Percentiles rank a stretch among this genome's conserved stretches.
phyloP scores from a whole-genome alignment of 495 filamentous ascomycete species.

The Oidiodendron maius region DNA sequence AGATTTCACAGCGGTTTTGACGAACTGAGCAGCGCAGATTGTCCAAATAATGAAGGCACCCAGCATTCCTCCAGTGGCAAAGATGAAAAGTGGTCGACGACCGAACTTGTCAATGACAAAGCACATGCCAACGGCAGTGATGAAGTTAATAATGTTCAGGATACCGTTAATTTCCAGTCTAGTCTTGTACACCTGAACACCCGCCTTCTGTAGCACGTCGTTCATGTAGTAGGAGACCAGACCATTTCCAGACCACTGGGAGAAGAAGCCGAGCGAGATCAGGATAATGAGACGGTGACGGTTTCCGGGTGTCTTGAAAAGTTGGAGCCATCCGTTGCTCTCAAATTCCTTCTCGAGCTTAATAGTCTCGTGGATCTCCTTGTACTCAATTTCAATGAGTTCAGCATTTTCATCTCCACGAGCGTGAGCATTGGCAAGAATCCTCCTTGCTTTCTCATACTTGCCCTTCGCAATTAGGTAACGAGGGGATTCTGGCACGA shows the following conservation, averaged over 20 bases:
- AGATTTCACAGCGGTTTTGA: constrained; percentile 24
- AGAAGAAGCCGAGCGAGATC: constrained; percentile 45
- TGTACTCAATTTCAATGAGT: constrained; percentile 53
- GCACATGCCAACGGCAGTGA: constrained; percentile 22
- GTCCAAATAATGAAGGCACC: constrained; percentile 22
- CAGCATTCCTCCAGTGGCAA: constrained; percentile 22
- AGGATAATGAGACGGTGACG: constrained; percentile 45
- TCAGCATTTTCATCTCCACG: constrained; percentile 49
- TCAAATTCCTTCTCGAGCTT: constrained; percentile 47
- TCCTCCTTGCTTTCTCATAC: constrained; percentile 52
- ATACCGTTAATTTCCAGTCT: constrained; percentile 14
- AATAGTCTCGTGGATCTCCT: constrained; percentile 52
- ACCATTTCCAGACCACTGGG: constrained; percentile 48
- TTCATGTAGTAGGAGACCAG: constrained; percentile 49
- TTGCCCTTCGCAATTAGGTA: constrained; percentile 61
- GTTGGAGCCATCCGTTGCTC: constrained; percentile 24
- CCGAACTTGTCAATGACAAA: constrained; percentile 28
- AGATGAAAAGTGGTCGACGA: constrained; percentile 20
- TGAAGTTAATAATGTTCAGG: constrained; percentile 13
- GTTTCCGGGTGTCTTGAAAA: constrained; percentile 40
- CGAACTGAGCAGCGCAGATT: constrained; percentile 17
- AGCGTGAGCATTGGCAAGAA: constrained; percentile 52
- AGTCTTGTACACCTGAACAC: not conserved
- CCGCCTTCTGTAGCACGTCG: constrained; percentile 10
- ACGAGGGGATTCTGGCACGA: constrained; percentile 52